Evolutionary conservation across 345 rosid genomes (phyloP), one percentile per base, ranked within the genome.

Genomic region (Pistacia vera): DNA sequence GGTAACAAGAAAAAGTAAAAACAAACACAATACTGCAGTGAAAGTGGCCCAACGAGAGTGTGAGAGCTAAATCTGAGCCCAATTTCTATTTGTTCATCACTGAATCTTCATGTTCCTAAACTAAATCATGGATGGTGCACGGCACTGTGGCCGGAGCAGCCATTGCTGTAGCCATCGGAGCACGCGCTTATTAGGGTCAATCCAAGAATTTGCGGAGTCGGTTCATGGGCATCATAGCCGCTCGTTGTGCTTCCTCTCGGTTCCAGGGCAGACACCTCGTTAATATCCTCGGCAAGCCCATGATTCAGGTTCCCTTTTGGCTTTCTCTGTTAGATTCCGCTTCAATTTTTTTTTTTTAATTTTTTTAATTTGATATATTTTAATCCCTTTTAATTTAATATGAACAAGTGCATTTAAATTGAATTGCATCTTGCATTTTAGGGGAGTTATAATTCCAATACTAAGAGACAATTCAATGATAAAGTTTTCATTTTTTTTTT

Each of bases 201-300:
- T 87, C 84, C 74, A 82, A 70, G 57, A 87, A 81, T 77, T 88
- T 92, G 48, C 88, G 99, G 83, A 82, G 83, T 79, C 97, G 97
- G 71, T 98, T 92, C 52, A 86, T 96, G 17, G 99, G 99, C 6
- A 88, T 96, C 44, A 93, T 96, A 20, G 97, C 99, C 52, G 98
- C 98, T 22, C 25, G 25, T 22, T 22, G 0, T 22, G 25, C 25
- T 22, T 22, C 25, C 25, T 22, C 25, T 22, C 25, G 25, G 25
- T 22, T 22, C 25, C 25, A 22, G 25, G 25, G 25, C 25, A 22
- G 0, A 22, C 25, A 22, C 25, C 25, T 22, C 25, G 25, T 22
- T 22, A 22, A 22, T 22, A 22, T 22, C 25, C 25, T 22, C 35
- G 98, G 98, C 66, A 96, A 93, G 83, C 97, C 99, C 85, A 96